Percentiles rank a stretch among this genome's conserved stretches.
Evolutionary conservation across 345 rosid species (phyloP).

Genomic region (Eucalyptus paniculata): DNA sequence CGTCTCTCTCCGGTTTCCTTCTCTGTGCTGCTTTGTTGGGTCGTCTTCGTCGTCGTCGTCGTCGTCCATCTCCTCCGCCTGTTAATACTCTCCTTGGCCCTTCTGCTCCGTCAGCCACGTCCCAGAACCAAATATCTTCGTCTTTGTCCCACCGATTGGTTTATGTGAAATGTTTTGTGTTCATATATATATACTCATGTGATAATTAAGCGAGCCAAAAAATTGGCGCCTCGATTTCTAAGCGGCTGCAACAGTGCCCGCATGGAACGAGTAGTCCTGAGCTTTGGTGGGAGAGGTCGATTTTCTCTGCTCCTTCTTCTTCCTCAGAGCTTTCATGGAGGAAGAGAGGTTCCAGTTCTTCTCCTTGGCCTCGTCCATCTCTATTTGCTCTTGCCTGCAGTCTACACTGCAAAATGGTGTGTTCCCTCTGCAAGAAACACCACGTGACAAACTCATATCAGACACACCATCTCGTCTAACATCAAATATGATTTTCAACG

Average conservation of each 20-base stretch:
- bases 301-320: background rate
- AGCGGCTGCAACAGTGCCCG: conserved; percentile 1
- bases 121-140: background rate
- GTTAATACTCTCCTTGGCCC: conserved; percentile 7
- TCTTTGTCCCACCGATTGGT: background rate
- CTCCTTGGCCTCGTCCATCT: conserved; percentile 17
- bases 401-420: conserved; percentile 22
- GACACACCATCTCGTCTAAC: background rate
- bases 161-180: background rate
- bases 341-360: conserved; percentile 12
- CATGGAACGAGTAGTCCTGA: background rate
- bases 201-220: background rate
- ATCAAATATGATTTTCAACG: background rate
- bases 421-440: conserved; percentile 20
- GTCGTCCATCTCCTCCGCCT: background rate
- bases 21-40: background rate
- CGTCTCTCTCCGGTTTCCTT: background rate
- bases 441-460: background rate
- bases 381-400: conserved; percentile 34
- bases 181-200: background rate
- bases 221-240: background rate
- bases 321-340: conserved; percentile 9
- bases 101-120: background rate
- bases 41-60: no score
- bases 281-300: background rate